Percentiles rank a stretch among this genome's conserved stretches.
Conservation (phyloP, 306 rosid species). For the Pterocarpus macrocarpus region DNA sequence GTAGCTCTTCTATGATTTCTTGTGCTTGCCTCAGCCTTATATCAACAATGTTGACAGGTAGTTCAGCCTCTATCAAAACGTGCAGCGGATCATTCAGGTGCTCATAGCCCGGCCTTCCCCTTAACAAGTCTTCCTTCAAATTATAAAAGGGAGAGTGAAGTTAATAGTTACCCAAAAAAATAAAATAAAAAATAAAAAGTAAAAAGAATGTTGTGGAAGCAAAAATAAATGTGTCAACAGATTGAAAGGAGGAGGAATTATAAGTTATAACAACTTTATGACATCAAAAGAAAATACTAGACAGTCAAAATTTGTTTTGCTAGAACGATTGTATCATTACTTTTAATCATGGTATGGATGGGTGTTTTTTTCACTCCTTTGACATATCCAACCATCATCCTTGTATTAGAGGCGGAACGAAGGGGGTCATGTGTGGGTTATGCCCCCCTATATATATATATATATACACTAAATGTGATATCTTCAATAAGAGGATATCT, state of each 20-base stretch:
- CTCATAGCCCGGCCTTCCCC: slow-evolving; percentile 95
- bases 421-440: too few species aligned
- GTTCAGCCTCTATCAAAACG: slow-evolving; percentile 87
- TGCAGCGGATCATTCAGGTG: slow-evolving; percentile 95
- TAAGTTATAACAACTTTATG: background rate
- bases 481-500: too few species aligned
- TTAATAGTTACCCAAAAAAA: background rate
- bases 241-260: slow-evolving; percentile 15
- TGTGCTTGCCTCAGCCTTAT: slow-evolving; percentile 86
- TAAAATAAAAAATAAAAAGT: background rate
- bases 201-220: slow-evolving; percentile 12
- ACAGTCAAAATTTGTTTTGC: too few species aligned
- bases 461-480: too few species aligned
- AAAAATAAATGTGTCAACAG: background rate
- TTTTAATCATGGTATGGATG: too few species aligned
- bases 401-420: too few species aligned
- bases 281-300: too few species aligned
- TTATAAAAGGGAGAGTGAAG: slow-evolving; percentile 34
- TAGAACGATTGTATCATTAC: too few species aligned
- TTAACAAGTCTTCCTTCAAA: slow-evolving; percentile 80
- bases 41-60: slow-evolving; percentile 81
- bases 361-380: too few species aligned
- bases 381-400: too few species aligned
- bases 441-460: too few species aligned
- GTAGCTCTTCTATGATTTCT: slow-evolving; percentile 88